Evolutionary conservation across 495 filamentous ascomycete genomes (phyloP), one percentile per base, ranked within the genome.

Genomic region (Annulohypoxylon bovei): DNA sequence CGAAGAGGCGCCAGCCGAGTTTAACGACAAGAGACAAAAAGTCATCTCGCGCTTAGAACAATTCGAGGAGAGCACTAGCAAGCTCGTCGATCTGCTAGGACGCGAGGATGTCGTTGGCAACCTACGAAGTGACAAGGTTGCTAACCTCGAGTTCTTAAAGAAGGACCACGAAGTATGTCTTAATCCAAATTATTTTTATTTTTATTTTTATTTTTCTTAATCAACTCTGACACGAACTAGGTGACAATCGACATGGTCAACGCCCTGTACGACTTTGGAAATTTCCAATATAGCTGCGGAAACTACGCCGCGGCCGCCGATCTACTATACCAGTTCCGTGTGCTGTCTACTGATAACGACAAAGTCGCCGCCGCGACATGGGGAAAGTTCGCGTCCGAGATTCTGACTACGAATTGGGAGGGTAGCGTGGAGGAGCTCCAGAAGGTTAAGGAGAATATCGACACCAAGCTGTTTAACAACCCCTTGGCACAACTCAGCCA

Each of bases 331-430:
- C 92, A 94, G 76, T 99, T 97, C 87, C 92, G 96, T 79, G 91
- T 99, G 53, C 90, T 99, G 66, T 97, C 93, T 56, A 98, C 94
- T 72, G 95, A 99, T 81, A 96, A 95, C 82, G 95, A 98, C 85
- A 97, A 96, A 84, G 94, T 97, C 50, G 86, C 92, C 59, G 92
- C 91, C 44, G 95, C 95, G 46, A 97, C 92, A 65, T 99, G 95
- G 95, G 95, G 95, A 80, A 94, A 97, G 79, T 85, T 99, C 35
- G 95, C 95, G 27, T 94, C 88, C 68, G 94, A 98, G 80, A 98
- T 98, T 73, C 85, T 98, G 70, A 92, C 87, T 71, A 93, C 91
- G 61, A 94, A 90, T 83, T 99, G 95, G 95, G 95, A 98, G 57
- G 86, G 86, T 32, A 94, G 92, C n/a, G 92, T 98, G 86, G 95